Evolutionary conservation across 2,329 filamentous ascomycete genomes (phyloP).

Genomic region (Aureobasidium vineae): DNA sequence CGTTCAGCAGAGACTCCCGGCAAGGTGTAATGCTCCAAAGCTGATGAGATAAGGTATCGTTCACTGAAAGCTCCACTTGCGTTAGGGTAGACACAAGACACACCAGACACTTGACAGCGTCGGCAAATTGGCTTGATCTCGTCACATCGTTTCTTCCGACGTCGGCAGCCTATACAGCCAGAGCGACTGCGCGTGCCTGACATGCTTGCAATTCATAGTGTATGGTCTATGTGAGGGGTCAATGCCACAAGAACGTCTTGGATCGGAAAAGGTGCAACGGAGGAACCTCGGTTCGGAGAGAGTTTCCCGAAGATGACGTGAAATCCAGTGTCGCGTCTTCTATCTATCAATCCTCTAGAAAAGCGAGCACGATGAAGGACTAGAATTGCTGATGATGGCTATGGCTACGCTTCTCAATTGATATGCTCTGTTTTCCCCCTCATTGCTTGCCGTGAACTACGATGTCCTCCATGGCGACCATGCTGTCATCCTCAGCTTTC

Average conservation of each 20-base stretch:
- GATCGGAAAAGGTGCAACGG: background rate
- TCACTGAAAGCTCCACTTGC: background rate
- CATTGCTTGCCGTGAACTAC: background rate
- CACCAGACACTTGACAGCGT: slow-evolving; percentile 11
- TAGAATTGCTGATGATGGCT: background rate
- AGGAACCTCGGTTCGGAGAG: background rate
- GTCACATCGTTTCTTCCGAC: slow-evolving; percentile 16
- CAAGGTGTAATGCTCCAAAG: slow-evolving; percentile 6
- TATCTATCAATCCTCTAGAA: background rate
- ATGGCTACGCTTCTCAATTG: background rate
- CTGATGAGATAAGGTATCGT: slow-evolving; percentile 15
- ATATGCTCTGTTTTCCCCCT: background rate
- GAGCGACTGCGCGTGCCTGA: slow-evolving; percentile 17
- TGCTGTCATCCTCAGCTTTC: slow-evolving; percentile 9
- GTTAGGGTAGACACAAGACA: slow-evolving; percentile 2
- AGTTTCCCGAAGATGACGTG: background rate
- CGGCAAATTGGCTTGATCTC: slow-evolving; percentile 4
- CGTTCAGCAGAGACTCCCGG: background rate
- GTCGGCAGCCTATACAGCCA: slow-evolving; percentile 8
- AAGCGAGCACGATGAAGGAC: background rate
- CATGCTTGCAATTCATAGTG: background rate
- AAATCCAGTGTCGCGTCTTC: background rate
- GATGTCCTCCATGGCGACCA: background rate
- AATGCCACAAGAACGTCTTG: background rate
- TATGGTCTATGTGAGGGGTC: background rate